Conservation (phyloP, 2,329 filamentous ascomycete genomes). For the Xylaria sp. region DNA sequence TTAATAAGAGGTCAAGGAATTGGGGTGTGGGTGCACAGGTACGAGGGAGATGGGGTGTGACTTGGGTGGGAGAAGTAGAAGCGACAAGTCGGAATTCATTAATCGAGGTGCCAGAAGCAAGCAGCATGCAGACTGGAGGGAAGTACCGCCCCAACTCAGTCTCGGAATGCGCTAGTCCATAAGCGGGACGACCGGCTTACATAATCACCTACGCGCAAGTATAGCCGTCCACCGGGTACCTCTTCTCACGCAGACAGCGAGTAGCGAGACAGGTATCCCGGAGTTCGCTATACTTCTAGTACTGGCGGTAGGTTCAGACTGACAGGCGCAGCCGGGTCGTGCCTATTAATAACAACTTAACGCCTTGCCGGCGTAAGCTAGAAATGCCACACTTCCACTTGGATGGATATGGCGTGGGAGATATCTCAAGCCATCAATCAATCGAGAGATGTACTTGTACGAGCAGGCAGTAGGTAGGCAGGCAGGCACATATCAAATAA, state of each 20-base stretch:
- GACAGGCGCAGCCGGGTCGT: background rate
- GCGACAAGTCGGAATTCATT: slow-evolving; percentile 2
- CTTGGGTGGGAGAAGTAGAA: background rate
- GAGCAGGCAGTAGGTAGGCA: background rate
- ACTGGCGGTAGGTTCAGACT: background rate
- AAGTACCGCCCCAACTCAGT: background rate
- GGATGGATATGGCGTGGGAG: background rate
- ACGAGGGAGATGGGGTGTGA: background rate
- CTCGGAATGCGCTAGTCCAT: background rate
- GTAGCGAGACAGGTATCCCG: background rate
- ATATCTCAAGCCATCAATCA: background rate
- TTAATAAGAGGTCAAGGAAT: slow-evolving; percentile 1
- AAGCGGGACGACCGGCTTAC: background rate
- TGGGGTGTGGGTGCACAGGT: background rate
- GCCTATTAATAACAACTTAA: background rate
- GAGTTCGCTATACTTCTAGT: background rate
- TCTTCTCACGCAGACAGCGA: background rate
- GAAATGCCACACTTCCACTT: slow-evolving; percentile 2
- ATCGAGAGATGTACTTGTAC: background rate
- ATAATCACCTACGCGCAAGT: background rate
- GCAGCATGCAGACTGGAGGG: background rate
- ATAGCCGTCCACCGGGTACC: background rate
- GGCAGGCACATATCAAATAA: background rate
- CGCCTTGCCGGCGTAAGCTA: background rate
- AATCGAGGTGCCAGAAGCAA: slow-evolving; percentile 4